Conservation (phyloP, 805 yeast species). For the Wickerhamiella kazuoi region DNA sequence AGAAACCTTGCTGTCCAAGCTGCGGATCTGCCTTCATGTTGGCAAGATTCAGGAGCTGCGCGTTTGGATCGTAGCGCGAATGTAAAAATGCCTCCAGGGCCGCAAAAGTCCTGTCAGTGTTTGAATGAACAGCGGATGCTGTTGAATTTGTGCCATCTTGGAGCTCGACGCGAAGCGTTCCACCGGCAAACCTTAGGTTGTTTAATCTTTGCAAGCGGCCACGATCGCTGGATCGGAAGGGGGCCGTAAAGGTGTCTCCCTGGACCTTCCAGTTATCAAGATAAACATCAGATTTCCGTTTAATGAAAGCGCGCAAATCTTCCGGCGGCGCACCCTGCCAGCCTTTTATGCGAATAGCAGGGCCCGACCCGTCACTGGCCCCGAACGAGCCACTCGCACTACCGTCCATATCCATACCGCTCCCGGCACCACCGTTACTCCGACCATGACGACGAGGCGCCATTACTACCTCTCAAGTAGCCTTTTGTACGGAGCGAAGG, state of each 20-base stretch:
- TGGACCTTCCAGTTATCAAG: slow-evolving; percentile 38
- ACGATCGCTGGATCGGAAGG: slow-evolving; percentile 42
- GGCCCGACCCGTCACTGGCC: too few species aligned
- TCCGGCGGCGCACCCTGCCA: slow-evolving; percentile 68
- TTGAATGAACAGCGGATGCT: slow-evolving; percentile 4
- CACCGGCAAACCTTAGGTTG: slow-evolving; percentile 74
- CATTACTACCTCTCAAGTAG: neutral
- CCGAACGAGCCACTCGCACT: slow-evolving; percentile 12
- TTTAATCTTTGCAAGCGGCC: slow-evolving; percentile 39
- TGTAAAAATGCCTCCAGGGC: slow-evolving; percentile 42
- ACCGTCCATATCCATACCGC: slow-evolving; percentile 21
- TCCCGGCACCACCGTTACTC: slow-evolving; percentile 13
- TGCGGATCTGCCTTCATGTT: slow-evolving; percentile 46
- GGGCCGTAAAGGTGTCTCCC: slow-evolving; percentile 41
- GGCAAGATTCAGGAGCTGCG: slow-evolving; percentile 52
- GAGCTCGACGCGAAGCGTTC: slow-evolving; percentile 36
- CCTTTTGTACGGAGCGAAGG: too few species aligned
- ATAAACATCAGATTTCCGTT: slow-evolving; percentile 43
- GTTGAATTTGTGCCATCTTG: slow-evolving; percentile 7
- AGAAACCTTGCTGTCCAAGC: slow-evolving; percentile 43
- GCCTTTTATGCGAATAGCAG: slow-evolving; percentile 21
- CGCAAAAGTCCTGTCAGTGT: slow-evolving; percentile 34
- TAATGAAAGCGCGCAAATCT: slow-evolving; percentile 51
- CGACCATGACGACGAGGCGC: neutral
- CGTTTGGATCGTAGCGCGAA: slow-evolving; percentile 46